Conservation (phyloP, 345 rosid genomes). For the Aquilaria sinensis region DNA sequence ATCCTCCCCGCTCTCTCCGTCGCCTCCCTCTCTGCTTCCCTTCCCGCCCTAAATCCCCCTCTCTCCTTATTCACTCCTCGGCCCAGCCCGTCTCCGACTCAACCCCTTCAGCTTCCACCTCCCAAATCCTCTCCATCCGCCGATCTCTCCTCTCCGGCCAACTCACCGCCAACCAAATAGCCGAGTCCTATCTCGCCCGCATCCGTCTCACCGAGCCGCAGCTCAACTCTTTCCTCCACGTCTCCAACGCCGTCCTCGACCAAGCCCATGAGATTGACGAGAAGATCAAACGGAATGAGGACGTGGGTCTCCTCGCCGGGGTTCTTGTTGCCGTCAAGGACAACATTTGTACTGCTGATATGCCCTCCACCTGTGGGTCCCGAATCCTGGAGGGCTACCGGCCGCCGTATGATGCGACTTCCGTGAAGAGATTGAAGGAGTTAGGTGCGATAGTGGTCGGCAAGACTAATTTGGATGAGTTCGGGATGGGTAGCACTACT, state of each 20-base stretch:
- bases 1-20: constrained; percentile 43
- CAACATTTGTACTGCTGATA: constrained; percentile 75
- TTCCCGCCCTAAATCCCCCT: constrained; percentile 17
- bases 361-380: constrained; percentile 90
- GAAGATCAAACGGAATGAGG: constrained; percentile 43
- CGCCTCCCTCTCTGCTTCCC: constrained; percentile 36
- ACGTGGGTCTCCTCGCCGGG: constrained; percentile 73
- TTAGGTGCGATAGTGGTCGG: constrained; percentile 76
- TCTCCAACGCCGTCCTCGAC: constrained; percentile 48
- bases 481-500: constrained; percentile 93
- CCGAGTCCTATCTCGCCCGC: constrained; percentile 66
- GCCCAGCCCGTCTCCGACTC: constrained; percentile 23
- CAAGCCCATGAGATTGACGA: constrained; percentile 53
- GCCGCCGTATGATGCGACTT: constrained; percentile 83
- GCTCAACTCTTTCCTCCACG: constrained; percentile 70
- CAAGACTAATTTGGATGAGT: constrained; percentile 90
- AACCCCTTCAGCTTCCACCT: constrained; percentile 31
- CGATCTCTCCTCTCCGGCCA: constrained; percentile 68
- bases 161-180: constrained; percentile 54
- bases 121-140: constrained; percentile 70
- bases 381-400: constrained; percentile 60
- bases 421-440: constrained; percentile 57
- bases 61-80: constrained; percentile 13
- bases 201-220: constrained; percentile 65
- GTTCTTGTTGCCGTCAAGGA: constrained; percentile 79